Percentiles rank a stretch among this genome's conserved stretches.
phyloP scores from a whole-genome alignment of 1,284 basidiomycete species.

The Cerrena zonata region DNA sequence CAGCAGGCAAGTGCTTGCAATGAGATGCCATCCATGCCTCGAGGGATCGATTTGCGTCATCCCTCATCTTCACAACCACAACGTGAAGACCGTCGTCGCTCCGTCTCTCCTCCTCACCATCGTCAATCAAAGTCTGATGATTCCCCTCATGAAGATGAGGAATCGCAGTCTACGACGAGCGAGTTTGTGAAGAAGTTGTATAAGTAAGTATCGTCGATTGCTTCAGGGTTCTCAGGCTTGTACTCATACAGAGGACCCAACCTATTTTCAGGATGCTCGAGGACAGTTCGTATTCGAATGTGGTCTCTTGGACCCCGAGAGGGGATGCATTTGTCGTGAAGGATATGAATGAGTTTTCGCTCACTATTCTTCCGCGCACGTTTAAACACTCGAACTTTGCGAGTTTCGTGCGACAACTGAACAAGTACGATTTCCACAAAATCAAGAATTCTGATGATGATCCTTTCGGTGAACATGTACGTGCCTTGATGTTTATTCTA shows the following conservation, averaged over 20 bases:
- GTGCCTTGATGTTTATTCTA: slow-evolving; percentile 21
- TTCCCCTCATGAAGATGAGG: slow-evolving; percentile 4
- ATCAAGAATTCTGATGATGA: slow-evolving; percentile 76
- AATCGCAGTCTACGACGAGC: slow-evolving; percentile 2
- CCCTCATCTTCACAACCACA: neutral
- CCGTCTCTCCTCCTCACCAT: neutral
- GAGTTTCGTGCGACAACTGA: slow-evolving; percentile 87
- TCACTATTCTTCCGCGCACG: slow-evolving; percentile 85
- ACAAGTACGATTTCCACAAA: slow-evolving; percentile 99
- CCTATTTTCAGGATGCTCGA: slow-evolving; percentile 69
- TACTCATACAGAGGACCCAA: neutral
- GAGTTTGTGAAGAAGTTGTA: slow-evolving; percentile 8
- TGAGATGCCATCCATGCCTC: neutral
- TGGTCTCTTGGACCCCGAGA: slow-evolving; percentile 81
- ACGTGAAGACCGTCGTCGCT: neutral
- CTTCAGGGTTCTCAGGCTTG: neutral
- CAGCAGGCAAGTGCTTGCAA: neutral
- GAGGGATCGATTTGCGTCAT: neutral
- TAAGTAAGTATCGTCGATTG: slow-evolving; percentile 3
- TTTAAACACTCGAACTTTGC: slow-evolving; percentile 98
- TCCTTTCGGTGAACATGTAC: slow-evolving; percentile 72
- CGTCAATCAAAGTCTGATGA: neutral
- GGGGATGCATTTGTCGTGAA: slow-evolving; percentile 93
- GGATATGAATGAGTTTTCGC: slow-evolving; percentile 98
- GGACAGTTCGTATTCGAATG: slow-evolving; percentile 64